phyloP scores from a whole-genome alignment of 1,139 yeast genomes.

The Taphrina communis region DNA sequence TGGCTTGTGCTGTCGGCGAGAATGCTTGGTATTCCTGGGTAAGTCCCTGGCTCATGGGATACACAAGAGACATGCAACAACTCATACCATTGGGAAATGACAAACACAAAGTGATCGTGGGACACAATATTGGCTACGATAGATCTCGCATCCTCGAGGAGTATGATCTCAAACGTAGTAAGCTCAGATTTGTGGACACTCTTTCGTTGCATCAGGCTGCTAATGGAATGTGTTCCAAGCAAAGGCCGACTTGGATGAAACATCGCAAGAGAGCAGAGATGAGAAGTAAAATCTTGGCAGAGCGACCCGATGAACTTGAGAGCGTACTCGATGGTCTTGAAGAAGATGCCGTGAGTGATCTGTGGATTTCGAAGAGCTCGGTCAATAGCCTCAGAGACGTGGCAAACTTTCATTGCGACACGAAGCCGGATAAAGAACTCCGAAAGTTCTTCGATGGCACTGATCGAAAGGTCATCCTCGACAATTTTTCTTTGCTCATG shows the following conservation, averaged over 20 bases:
- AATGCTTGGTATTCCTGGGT: slow-evolving; percentile 96
- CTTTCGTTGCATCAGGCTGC: slow-evolving; percentile 92
- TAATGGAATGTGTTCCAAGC: slow-evolving; percentile 92
- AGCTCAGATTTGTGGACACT: slow-evolving; percentile 84
- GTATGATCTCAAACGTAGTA: slow-evolving; percentile 68
- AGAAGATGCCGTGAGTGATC: slow-evolving; percentile 53
- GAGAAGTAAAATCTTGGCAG: slow-evolving; percentile 44
- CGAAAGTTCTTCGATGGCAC: slow-evolving; percentile 68
- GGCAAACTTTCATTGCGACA: slow-evolving; percentile 77
- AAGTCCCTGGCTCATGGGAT: slow-evolving; percentile 75
- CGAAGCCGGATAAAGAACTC: slow-evolving; percentile 67
- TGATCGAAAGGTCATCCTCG: slow-evolving; percentile 62
- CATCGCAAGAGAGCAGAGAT: slow-evolving; percentile 55
- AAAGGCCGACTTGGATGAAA: slow-evolving; percentile 78
- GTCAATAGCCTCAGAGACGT: slow-evolving; percentile 83
- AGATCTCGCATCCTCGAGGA: slow-evolving; percentile 86
- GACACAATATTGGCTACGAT: slow-evolving; percentile 91
- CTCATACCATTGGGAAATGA: slow-evolving; percentile 66
- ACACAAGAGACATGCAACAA: slow-evolving; percentile 61
- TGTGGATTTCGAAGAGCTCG: slow-evolving; percentile 80
- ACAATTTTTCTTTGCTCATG: slow-evolving; percentile 66
- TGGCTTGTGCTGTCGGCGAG: slow-evolving; percentile 80
- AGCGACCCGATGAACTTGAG: slow-evolving; percentile 46
- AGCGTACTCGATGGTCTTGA: slow-evolving; percentile 49
- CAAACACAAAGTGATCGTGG: slow-evolving; percentile 67